A percentile compares a stretch with the other conserved stretches of the same genome.
phyloP scores from a whole-genome alignment of 1,284 basidiomycete species.

The Vanrija sp. region DNA sequence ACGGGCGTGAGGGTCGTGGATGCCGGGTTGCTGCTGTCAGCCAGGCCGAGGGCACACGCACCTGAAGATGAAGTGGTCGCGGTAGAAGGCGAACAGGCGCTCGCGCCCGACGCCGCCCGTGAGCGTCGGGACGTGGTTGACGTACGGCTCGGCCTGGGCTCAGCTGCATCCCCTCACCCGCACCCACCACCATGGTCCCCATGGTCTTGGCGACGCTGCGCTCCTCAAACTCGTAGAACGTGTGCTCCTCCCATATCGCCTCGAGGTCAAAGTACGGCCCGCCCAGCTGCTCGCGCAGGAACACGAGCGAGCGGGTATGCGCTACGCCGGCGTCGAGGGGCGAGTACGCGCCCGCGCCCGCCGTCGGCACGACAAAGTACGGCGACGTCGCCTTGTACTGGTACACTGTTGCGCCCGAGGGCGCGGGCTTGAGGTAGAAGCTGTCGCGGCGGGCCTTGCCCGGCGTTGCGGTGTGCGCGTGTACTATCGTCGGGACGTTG shows the following conservation, averaged over 20 bases:
- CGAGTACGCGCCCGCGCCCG: constrained; percentile 16
- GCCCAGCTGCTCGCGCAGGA: constrained; percentile 13
- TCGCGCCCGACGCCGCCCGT: constrained; percentile 57
- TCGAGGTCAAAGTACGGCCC: constrained; percentile 22
- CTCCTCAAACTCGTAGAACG: constrained; percentile 23
- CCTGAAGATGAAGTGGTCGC: constrained; percentile 40
- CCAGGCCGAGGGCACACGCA: constrained; percentile 3
- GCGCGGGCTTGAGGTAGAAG: no score
- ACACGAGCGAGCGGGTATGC: constrained; percentile 15
- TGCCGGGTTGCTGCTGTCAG: constrained; percentile 12
- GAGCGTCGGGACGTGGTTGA: constrained; percentile 31
- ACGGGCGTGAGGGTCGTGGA: constrained; percentile 48
- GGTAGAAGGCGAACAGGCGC: constrained; percentile 55
- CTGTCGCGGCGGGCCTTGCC: no score
- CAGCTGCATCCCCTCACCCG: neutral
- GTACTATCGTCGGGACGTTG: constrained; percentile 2
- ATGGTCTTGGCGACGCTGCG: constrained; percentile 29
- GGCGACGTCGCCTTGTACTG: constrained; percentile 10
- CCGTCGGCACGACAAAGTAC: constrained; percentile 19
- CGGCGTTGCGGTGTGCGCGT: neutral
- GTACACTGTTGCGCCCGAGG: neutral
- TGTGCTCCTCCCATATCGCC: constrained; percentile 21
- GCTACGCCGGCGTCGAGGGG: constrained; percentile 11
- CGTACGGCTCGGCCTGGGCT: constrained; percentile 23
- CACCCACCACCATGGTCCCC: constrained; percentile 30